A percentile compares a stretch with the other conserved stretches of the same genome.
Evolutionary conservation across 2,329 filamentous ascomycete genomes (phyloP).

Genomic region (Boeremia lycopersici): DNA sequence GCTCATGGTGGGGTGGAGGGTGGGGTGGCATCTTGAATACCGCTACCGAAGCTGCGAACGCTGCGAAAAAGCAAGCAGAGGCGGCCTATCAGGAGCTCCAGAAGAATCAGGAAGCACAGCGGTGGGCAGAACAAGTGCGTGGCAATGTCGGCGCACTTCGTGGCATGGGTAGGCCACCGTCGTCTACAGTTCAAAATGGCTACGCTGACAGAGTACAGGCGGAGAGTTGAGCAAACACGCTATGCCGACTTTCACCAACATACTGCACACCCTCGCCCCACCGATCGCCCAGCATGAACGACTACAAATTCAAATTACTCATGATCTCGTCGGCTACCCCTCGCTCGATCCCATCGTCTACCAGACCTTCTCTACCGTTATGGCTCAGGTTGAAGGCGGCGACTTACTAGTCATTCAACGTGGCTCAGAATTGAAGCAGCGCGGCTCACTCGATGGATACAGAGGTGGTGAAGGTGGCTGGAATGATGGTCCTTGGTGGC

Average conservation of each 20-base stretch:
- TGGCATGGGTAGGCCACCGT: conserved; percentile 67
- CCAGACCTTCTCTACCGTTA: conserved; percentile 88
- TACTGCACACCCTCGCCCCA: conserved; percentile 92
- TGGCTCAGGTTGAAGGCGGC: conserved; percentile 98
- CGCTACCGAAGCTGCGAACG: conserved; percentile 76
- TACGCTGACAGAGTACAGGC: conserved; percentile 59
- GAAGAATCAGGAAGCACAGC: conserved; percentile 93
- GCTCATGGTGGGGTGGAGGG: conserved; percentile 64
- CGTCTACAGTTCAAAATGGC: neutral
- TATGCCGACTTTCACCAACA: conserved; percentile 90
- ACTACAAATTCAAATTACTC: conserved; percentile 94
- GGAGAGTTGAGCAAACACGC: conserved; percentile 74
- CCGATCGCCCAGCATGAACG: conserved; percentile 97
- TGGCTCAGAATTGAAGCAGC: conserved; percentile 80
- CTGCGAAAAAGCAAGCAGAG: conserved; percentile 91
- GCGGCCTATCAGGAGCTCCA: conserved; percentile 93
- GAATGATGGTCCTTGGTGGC: conserved; percentile 98
- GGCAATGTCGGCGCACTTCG: conserved; percentile 83
- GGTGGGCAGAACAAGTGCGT: conserved; percentile 92
- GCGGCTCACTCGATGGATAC: conserved; percentile 66
- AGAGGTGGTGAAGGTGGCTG: conserved; percentile 70
- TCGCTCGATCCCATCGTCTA: conserved; percentile 93
- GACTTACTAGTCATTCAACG: conserved; percentile 94
- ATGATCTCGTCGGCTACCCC: conserved; percentile 93
- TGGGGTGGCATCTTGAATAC: conserved; percentile 87